Evolutionary conservation across 1,139 yeast genomes (phyloP).

Genomic region (Wickerhamomyces sp.): DNA sequence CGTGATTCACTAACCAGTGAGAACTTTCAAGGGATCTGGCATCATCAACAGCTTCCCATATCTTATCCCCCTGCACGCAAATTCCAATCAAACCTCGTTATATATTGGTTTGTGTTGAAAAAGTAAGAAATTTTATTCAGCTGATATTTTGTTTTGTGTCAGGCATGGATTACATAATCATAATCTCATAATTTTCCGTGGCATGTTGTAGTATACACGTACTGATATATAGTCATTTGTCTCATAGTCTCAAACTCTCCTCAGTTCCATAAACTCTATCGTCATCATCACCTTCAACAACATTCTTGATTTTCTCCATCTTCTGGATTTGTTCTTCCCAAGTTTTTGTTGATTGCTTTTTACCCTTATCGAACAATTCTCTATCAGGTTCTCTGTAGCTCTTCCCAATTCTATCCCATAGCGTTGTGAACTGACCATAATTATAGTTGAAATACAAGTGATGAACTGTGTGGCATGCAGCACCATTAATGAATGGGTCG

Average conservation of each 20-base stretch:
- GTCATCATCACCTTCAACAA: constrained; percentile 73
- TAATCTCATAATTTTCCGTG: no score
- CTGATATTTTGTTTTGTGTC: not conserved
- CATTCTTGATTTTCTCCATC: constrained; percentile 76
- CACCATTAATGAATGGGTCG: constrained; percentile 92
- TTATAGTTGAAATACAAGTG: constrained; percentile 95
- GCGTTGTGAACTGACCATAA: constrained; percentile 95
- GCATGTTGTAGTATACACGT: no score
- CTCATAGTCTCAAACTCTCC: constrained; percentile 15
- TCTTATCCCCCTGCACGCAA: not conserved
- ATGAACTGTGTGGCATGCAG: constrained; percentile 97
- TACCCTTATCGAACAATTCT: constrained; percentile 67
- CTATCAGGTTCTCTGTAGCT: constrained; percentile 90
- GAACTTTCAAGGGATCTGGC: not conserved
- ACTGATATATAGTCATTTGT: not conserved
- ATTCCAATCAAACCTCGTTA: not conserved
- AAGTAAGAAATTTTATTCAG: no score
- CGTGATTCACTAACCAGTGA: not conserved
- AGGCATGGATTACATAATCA: not conserved
- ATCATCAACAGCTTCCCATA: not conserved
- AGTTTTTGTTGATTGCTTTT: constrained; percentile 50
- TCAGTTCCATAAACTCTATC: constrained; percentile 47
- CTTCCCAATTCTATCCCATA: constrained; percentile 96
- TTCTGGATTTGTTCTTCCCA: constrained; percentile 71
- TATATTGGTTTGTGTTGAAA: no score